phyloP scores from a whole-genome alignment of 345 rosid species.

The Erodium maritimum region DNA sequence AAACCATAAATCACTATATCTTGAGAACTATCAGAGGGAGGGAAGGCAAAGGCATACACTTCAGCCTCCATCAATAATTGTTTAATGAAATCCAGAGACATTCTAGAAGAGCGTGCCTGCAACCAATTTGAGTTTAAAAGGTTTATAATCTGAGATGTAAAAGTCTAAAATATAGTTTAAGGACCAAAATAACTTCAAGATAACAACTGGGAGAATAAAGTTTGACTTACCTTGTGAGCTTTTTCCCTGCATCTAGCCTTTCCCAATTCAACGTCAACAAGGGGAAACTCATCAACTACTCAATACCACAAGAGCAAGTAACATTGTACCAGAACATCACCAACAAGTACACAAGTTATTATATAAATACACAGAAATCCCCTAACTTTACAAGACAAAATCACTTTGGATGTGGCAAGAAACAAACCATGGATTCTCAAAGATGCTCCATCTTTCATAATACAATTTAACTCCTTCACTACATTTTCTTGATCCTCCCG shows the following conservation, averaged over 20 bases:
- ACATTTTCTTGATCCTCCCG: conserved; percentile 50
- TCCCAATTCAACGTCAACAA: conserved; percentile 63
- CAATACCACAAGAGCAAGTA: conserved; percentile 6
- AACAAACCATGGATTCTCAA: conserved; percentile 62
- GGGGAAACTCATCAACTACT: conserved; percentile 61
- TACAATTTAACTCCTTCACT: conserved; percentile 46
- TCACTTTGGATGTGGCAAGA: background rate
- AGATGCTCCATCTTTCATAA: conserved; percentile 52
- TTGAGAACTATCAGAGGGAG: conserved; percentile 11
- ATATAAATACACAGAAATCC: background rate
- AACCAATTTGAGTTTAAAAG: conserved; percentile 2
- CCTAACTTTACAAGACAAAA: conserved; percentile 8
- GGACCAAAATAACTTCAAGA: background rate
- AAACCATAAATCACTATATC: conserved; percentile 2
- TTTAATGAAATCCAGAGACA: conserved; percentile 46
- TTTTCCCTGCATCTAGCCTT: conserved; percentile 77
- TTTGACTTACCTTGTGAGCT: conserved; percentile 45
- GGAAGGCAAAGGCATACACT: conserved; percentile 25
- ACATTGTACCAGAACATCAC: conserved; percentile 1
- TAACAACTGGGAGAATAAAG: background rate
- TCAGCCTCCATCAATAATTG: conserved; percentile 48
- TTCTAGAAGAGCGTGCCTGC: conserved; percentile 48
- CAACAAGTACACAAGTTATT: background rate
- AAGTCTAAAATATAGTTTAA: background rate
- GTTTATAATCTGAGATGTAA: background rate